Base-by-base conservation (phyloP, 495 filamentous ascomycete species). In the Penicillium crystallinum region DNA sequence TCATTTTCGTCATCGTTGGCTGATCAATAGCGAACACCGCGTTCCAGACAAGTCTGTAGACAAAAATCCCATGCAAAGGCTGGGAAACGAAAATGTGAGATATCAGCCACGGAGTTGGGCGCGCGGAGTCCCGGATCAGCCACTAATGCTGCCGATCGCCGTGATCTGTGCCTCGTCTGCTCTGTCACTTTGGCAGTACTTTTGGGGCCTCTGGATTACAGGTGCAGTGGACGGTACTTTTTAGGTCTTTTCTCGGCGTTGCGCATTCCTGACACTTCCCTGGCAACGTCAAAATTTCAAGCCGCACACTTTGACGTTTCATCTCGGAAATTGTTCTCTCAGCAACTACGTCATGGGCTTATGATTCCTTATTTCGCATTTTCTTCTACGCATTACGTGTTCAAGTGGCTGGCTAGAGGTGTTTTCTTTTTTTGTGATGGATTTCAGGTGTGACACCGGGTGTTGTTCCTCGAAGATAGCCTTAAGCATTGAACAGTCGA, bases 51-150 rank as follows among this genome's bases (percentile, higher is more conserved):
- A n/a, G n/a, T 19, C n/a, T 40, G 47, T 43, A 37, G 30, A 50
- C 49, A 30, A 15, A 50, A 38, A 34, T 48, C 52, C 56, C 38
- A 46, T 60, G 57, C 50, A 59, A 50, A 48, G 59, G 56, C 53
- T 53, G 59, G 59, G 36, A 29, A n/a, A 29, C 2, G 52, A 54
- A 55, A 66, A 66, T 66, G 63, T 66, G 63, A 66, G 63, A 63
- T 66, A 57, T 66, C 63, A 56, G 49, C 54, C 56, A 29, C 34
- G 45, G 17, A n/a, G 40, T 15, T 19, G 39, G 38, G 23, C 33
- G 34, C 38, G 12, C 29, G 54, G 40, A 50, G 37, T 46, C 42
- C 52, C 57, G 48, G 57, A 54, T 56, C 57, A 55, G 60, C 60
- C 57, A 64, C 49, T 48, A 42, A 46, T 10, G 17, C 49, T 10